phyloP scores from a whole-genome alignment of 2,329 filamentous ascomycete species.

The Beauveria rudraprayagi region DNA sequence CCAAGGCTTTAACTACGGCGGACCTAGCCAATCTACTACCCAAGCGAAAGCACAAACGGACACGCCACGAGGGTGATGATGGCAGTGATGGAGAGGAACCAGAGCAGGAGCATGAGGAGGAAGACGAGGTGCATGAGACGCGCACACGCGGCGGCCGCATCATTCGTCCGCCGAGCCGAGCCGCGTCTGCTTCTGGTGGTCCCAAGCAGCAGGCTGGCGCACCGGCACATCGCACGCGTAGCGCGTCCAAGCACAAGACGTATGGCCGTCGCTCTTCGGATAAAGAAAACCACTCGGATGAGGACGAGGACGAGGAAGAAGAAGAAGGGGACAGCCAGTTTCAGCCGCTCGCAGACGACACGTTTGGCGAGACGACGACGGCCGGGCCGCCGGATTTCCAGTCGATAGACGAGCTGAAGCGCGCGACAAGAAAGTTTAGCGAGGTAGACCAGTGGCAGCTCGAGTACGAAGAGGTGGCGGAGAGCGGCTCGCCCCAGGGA shows the following conservation, averaged over 20 bases:
- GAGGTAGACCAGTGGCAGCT: conserved; percentile 64
- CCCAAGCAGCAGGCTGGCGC: conserved; percentile 14
- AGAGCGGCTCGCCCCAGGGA: conserved; percentile 17
- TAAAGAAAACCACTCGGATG: conserved; percentile 46
- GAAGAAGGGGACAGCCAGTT: conserved; percentile 29
- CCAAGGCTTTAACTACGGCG: conserved; percentile 42
- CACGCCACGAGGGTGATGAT: conserved; percentile 37
- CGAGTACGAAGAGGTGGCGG: conserved; percentile 56
- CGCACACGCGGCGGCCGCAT: conserved; percentile 15
- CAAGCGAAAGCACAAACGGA: conserved; percentile 37
- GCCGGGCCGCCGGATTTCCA: conserved; percentile 30
- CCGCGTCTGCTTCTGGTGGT: conserved; percentile 12
- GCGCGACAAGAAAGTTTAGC: conserved; percentile 54
- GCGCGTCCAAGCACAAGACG: conserved; percentile 27
- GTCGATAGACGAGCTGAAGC: conserved; percentile 47
- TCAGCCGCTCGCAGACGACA: conserved; percentile 38
- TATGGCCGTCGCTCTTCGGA: conserved; percentile 47
- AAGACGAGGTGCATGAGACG: conserved; percentile 16
- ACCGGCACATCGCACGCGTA: not conserved
- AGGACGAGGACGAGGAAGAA: conserved; percentile 23
- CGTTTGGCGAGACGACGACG: conserved; percentile 28
- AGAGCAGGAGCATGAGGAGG: conserved; percentile 38
- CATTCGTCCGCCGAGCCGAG: conserved; percentile 4
- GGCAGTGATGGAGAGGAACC: conserved; percentile 40
- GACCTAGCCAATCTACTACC: conserved; percentile 47